These are phyloP conservation scores for Daldinia eschscholtzii DNA, from an alignment of 2,329 filamentous ascomycete genomes.

Conservation along the genomic window DNA sequence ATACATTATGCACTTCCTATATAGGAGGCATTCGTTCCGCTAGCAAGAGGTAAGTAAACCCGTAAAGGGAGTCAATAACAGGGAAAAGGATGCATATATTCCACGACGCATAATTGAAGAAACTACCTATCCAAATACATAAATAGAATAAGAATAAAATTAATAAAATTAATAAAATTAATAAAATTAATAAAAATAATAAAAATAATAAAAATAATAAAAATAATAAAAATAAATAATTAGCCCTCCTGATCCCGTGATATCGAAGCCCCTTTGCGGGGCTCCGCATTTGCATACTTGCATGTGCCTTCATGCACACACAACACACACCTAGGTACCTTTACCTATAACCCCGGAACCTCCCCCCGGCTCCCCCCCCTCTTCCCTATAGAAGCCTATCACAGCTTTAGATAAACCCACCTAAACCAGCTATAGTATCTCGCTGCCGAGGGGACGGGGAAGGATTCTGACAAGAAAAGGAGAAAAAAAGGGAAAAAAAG, in stretches of 20 bases:
- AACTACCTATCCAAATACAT: neutral
- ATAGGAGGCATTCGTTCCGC: slow-evolving; percentile 21
- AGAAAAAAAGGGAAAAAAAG: neutral
- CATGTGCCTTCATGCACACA: slow-evolving; percentile 9
- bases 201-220: slow-evolving; percentile 12
- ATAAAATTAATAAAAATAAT: slow-evolving; percentile 13
- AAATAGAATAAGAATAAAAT: slow-evolving; percentile 6
- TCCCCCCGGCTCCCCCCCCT: slow-evolving; percentile 22
- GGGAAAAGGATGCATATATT: neutral
- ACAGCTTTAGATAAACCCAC: neutral
- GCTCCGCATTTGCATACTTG: slow-evolving; percentile 33
- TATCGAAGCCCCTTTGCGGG: slow-evolving; percentile 30
- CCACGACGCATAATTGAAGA: neutral
- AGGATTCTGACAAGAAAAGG: neutral
- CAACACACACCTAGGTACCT: no score
- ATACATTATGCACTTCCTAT: neutral
- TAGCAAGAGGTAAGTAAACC: slow-evolving; percentile 6
- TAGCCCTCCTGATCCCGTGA: slow-evolving; percentile 6
- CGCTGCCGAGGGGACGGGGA: slow-evolving; percentile 8
- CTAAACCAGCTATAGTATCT: slow-evolving; percentile 17
- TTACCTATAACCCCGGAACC: neutral
- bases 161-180: slow-evolving; percentile 11
- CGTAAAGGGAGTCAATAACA: neutral
- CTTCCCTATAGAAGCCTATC: slow-evolving; percentile 10
- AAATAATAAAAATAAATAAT: slow-evolving; percentile 1